Evolutionary conservation across 1,284 basidiomycete species (phyloP).

Genomic region (Leccinum brunneo-olivaceum): DNA sequence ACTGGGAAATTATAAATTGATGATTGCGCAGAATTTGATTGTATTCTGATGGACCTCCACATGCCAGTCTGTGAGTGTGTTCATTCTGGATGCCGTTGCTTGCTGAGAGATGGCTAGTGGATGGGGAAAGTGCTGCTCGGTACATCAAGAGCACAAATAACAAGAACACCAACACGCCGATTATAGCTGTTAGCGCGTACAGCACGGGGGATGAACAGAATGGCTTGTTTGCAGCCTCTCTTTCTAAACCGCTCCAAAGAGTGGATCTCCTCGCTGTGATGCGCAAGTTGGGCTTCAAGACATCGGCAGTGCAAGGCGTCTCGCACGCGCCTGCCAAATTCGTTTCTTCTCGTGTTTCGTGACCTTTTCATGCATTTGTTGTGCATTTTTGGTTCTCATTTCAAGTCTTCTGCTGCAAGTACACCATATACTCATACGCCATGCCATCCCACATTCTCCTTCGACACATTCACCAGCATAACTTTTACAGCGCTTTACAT

Average conservation of each 20-base stretch:
- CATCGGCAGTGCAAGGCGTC: conserved; percentile 61
- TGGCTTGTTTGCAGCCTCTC: conserved; percentile 78
- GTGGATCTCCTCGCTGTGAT: conserved; percentile 74
- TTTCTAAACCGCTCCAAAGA: conserved; percentile 86
- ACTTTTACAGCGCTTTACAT: conserved; percentile 27
- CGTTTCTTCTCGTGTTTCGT: conserved; percentile 36
- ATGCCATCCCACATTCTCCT: conserved; percentile 24
- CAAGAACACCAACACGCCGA: conserved; percentile 83
- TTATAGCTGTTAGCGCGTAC: conserved; percentile 87
- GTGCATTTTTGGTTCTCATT: conserved; percentile 26
- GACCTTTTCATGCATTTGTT: conserved; percentile 18
- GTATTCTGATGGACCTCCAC: conserved; percentile 84
- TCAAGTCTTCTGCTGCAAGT: conserved; percentile 29
- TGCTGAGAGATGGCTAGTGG: conserved; percentile 44
- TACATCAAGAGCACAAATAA: conserved; percentile 95
- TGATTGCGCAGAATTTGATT: conserved; percentile 65
- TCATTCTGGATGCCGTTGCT: background rate
- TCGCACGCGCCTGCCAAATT: conserved; percentile 42
- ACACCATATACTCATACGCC: conserved; percentile 30
- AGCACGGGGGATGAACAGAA: conserved; percentile 66
- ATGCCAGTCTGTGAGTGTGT: conserved; percentile 76
- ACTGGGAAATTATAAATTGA: conserved; percentile 14
- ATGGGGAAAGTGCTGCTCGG: conserved; percentile 86
- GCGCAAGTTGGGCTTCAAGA: conserved; percentile 85
- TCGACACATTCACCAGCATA: conserved; percentile 33